A percentile compares a stretch with the other conserved stretches of the same genome.
These are phyloP conservation scores for Citeromyces siamensis DNA, from an alignment of 1,139 yeast species.

Conservation along the genomic window DNA sequence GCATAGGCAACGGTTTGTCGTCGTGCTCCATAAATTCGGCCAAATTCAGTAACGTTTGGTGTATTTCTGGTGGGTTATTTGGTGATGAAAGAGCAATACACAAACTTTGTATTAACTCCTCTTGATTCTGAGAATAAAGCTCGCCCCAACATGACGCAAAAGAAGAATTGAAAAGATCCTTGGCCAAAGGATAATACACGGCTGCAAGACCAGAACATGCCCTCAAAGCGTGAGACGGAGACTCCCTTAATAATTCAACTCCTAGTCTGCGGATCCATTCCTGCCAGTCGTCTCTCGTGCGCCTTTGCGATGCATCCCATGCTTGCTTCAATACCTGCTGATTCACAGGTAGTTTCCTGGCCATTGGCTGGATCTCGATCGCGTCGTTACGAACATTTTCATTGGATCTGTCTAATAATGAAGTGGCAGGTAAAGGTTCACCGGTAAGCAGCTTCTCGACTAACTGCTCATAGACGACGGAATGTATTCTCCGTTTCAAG, in stretches of 20 bases:
- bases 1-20: slow-evolving; percentile 85
- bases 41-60: slow-evolving; percentile 75
- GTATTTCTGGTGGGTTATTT: slow-evolving; percentile 91
- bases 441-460: slow-evolving; percentile 70
- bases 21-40: slow-evolving; percentile 98
- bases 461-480: slow-evolving; percentile 68
- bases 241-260: slow-evolving; percentile 77
- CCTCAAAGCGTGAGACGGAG: slow-evolving; percentile 90
- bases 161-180: slow-evolving; percentile 86
- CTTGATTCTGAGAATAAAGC: slow-evolving; percentile 83
- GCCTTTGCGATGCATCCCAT: slow-evolving; percentile 87
- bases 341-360: slow-evolving; percentile 70
- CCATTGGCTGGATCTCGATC: slow-evolving; percentile 56
- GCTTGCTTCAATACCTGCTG: slow-evolving; percentile 67
- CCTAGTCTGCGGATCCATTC: slow-evolving; percentile 91
- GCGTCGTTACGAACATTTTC: slow-evolving; percentile 44
- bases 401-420: slow-evolving; percentile 57
- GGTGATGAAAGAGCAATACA: slow-evolving; percentile 84
- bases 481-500: slow-evolving; percentile 50
- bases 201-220: slow-evolving; percentile 91
- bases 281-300: slow-evolving; percentile 94
- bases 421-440: slow-evolving; percentile 79
- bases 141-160: slow-evolving; percentile 97
- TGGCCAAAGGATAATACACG: slow-evolving; percentile 80
- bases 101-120: slow-evolving; percentile 75